phyloP scores from a whole-genome alignment of 495 filamentous ascomycete genomes.

The Penicillium pancosmium region DNA sequence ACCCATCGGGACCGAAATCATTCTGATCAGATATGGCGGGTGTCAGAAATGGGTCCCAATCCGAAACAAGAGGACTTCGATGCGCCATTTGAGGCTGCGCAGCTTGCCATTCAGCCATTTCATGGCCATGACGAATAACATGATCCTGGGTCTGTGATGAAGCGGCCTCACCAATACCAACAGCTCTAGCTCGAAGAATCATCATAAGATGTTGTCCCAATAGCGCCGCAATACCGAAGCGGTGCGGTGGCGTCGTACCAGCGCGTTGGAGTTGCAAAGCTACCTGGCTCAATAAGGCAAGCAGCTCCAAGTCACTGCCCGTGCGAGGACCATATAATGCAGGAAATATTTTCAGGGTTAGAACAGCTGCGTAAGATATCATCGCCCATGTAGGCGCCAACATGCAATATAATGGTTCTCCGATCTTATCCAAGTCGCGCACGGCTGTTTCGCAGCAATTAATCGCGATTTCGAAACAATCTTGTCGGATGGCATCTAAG shows the following conservation, averaged over 20 bases:
- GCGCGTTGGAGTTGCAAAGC: background rate
- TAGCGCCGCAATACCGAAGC: background rate
- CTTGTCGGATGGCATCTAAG: conserved; percentile 48
- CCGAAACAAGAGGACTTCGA: background rate
- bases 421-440: conserved; percentile 21
- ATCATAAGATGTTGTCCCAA: conserved; percentile 3
- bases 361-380: conserved; percentile 31
- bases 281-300: background rate
- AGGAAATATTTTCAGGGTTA: conserved; percentile 28
- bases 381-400: conserved; percentile 38
- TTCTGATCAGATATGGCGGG: background rate
- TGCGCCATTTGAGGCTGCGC: background rate
- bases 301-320: background rate
- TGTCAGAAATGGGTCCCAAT: background rate
- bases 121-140: background rate
- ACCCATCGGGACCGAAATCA: background rate
- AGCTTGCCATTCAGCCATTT: background rate
- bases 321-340: conserved; percentile 12
- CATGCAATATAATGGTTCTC: conserved; percentile 34
- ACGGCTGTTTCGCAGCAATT: conserved; percentile 30
- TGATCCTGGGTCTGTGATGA: background rate
- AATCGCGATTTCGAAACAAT: conserved; percentile 44
- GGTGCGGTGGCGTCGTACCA: background rate
- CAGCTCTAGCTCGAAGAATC: background rate
- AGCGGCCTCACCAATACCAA: background rate